Percentiles rank a stretch among this genome's conserved stretches.
These are phyloP conservation scores for Boletellus sp. DNA, from an alignment of 768 basidiomycete species.

Conservation along the genomic window DNA sequence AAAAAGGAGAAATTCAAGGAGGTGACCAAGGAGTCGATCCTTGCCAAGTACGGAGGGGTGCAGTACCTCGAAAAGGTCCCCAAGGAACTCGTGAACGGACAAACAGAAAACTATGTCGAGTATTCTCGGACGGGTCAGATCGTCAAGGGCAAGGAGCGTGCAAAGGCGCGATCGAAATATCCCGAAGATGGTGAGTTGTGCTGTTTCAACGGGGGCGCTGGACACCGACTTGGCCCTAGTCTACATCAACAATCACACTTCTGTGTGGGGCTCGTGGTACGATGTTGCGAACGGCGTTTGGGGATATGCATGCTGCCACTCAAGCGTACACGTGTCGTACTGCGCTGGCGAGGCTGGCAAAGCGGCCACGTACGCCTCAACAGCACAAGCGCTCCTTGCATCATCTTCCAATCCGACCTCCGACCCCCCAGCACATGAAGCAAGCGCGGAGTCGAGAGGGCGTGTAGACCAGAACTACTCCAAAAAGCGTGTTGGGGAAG, in stretches of 20 bases:
- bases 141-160: constrained; percentile 87
- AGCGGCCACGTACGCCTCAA: constrained; percentile 71
- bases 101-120: constrained; percentile 97
- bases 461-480: constrained; percentile 68
- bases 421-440: constrained; percentile 30
- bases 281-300: constrained; percentile 64
- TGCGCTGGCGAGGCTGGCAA: constrained; percentile 88
- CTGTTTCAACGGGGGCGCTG: not conserved
- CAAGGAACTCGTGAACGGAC: constrained; percentile 87
- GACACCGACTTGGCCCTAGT: constrained; percentile 43
- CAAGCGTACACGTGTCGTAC: constrained; percentile 79
- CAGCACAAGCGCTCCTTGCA: constrained; percentile 62
- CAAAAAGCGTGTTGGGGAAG: constrained; percentile 79
- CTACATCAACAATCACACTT: constrained; percentile 87
- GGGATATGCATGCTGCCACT: constrained; percentile 97
- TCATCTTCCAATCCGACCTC: constrained; percentile 31
- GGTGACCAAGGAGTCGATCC: constrained; percentile 81
- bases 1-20: constrained; percentile 93
- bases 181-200: constrained; percentile 80
- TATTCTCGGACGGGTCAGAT: constrained; percentile 91
- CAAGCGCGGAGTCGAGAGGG: constrained; percentile 29
- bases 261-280: constrained; percentile 99
- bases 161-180: constrained; percentile 87
- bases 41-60: constrained; percentile 92
- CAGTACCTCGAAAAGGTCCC: constrained; percentile 88